Evolutionary conservation across 1,284 basidiomycete species (phyloP).

Genomic region (Kwoniella shivajii): DNA sequence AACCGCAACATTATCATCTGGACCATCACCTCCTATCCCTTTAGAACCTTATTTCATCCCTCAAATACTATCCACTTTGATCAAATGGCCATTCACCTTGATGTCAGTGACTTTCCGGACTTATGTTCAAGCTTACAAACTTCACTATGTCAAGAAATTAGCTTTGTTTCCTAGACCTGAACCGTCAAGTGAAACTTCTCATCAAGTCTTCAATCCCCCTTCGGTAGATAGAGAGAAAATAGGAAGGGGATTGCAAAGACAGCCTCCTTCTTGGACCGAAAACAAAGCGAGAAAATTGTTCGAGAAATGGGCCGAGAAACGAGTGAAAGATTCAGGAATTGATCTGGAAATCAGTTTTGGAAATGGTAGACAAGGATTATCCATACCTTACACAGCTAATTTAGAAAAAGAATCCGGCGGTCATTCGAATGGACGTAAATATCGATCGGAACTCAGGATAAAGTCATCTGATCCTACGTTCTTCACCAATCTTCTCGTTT

Average conservation of each 20-base stretch:
- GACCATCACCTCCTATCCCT: slow-evolving; percentile 56
- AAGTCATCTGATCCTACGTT: slow-evolving; percentile 61
- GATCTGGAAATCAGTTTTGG: slow-evolving; percentile 49
- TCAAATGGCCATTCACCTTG: slow-evolving; percentile 62
- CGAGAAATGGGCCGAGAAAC: slow-evolving; percentile 49
- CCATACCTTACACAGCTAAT: not conserved
- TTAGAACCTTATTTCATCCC: slow-evolving; percentile 25
- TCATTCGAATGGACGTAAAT: not conserved
- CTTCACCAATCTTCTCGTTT: slow-evolving; percentile 60
- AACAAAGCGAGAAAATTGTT: slow-evolving; percentile 53
- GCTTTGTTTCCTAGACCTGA: slow-evolving; percentile 69
- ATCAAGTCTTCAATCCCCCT: slow-evolving; percentile 27
- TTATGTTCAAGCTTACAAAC: slow-evolving; percentile 64
- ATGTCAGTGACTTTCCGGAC: slow-evolving; percentile 67
- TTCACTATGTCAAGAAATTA: slow-evolving; percentile 67
- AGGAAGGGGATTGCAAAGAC: slow-evolving; percentile 42
- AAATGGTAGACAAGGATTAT: slow-evolving; percentile 5
- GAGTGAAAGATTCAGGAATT: slow-evolving; percentile 51
- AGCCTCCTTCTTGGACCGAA: slow-evolving; percentile 56
- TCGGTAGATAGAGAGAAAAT: slow-evolving; percentile 13
- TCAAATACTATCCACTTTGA: slow-evolving; percentile 57
- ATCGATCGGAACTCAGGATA: slow-evolving; percentile 52
- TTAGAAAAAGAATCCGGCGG: not conserved
- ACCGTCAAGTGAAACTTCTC: slow-evolving; percentile 52
- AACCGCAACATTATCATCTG: slow-evolving; percentile 61